Base-by-base conservation (phyloP, 177 flowering plant species). In the Telopea speciosissima region DNA sequence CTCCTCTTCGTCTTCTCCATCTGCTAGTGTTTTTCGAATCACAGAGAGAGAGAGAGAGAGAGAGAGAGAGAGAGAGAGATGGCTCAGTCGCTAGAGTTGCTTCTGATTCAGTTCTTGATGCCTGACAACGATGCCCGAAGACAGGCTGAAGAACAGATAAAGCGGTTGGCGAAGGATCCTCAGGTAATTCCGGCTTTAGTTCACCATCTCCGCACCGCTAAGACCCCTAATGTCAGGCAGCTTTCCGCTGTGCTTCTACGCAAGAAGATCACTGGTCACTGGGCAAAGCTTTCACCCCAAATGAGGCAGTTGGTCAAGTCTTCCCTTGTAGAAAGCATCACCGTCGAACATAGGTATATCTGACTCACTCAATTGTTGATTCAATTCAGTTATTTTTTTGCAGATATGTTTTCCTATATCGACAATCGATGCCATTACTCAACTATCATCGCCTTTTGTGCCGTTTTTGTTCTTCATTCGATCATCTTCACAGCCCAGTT, bases 81-180 rank as follows among this genome's bases (percentile, higher is more conserved):
- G 99, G 78, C 99, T 62, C 99, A 92, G 81, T 95, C 98, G 19
- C 85, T 95, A 61, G 99, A 95, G 78, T 79, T 92, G 40, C 79
- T 95, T 63, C 79, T 95, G 76, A 88, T 95, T 22, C 99, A 95
- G 73, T 90, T 92, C 80, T 69, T 95, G 75, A 95, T 92, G 97
- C 97, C 99, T 2, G 99, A 95, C 82, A 95, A 95, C 74, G 97
- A 92, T 64, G 97, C 99, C 2, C 77, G 99, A 24, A 75, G 97
- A 26, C 97, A 92, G 72, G 99, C 99, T 1, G 99, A 95, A 81
- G 99, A 95, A 72, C 99, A 95, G 77, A 95, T 95, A 21, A 90
- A 91, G 90, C 83, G 97, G 22, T 71, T 92, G 44, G 83, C 94
- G 0, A 95, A 92, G 82, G 97, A 92, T 66, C 99, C 99, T 0